These are phyloP conservation scores for Pochonia chlamydosporia DNA, from an alignment of 2,329 filamentous ascomycete species.

Conservation along the genomic window DNA sequence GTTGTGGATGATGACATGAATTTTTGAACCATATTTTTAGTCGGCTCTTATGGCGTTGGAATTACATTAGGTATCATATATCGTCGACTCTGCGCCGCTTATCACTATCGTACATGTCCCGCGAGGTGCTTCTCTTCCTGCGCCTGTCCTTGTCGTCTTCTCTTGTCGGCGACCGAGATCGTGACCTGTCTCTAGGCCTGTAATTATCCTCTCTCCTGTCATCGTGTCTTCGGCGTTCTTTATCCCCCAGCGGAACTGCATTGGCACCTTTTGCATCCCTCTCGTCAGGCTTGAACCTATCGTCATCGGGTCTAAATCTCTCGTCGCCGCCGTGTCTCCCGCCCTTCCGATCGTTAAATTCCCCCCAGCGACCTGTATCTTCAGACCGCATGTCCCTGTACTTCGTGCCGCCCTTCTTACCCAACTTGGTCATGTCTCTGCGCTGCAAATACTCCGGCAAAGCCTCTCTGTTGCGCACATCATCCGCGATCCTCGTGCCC, in stretches of 20 bases:
- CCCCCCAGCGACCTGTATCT: constrained; percentile 85
- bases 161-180: constrained; percentile 40
- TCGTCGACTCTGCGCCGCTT: constrained; percentile 54
- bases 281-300: constrained; percentile 37
- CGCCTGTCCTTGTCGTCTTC: constrained; percentile 38
- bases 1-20: not conserved
- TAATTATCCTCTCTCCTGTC: constrained; percentile 6
- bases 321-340: constrained; percentile 48
- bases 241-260: constrained; percentile 58
- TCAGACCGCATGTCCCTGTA: constrained; percentile 85
- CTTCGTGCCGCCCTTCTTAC: constrained; percentile 83
- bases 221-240: constrained; percentile 22
- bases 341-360: constrained; percentile 44
- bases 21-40: too few species aligned
- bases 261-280: constrained; percentile 59
- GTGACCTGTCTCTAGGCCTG: constrained; percentile 12
- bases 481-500: constrained; percentile 76
- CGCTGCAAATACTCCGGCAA: constrained; percentile 90
- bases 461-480: constrained; percentile 73
- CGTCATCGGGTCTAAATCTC: constrained; percentile 60
- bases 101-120: constrained; percentile 50
- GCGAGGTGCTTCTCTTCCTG: constrained; percentile 53
- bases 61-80: constrained; percentile 14
- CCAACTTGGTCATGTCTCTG: constrained; percentile 87
- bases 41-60: not conserved